These are phyloP conservation scores for Cytospora leucostoma DNA, from an alignment of 2,329 filamentous ascomycete genomes.

Conservation along the genomic window DNA sequence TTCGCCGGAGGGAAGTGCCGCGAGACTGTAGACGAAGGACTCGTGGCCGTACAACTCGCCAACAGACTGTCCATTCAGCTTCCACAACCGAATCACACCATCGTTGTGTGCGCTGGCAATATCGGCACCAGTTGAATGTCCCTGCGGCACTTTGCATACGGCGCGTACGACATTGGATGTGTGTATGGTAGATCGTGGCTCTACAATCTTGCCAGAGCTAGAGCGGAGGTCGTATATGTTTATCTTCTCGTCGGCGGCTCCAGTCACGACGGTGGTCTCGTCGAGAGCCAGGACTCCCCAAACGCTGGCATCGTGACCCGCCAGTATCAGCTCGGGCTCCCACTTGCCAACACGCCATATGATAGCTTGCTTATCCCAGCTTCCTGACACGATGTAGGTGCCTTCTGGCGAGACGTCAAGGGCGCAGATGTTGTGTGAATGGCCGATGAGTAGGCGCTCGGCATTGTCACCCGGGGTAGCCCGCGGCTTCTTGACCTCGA, in stretches of 20 bases:
- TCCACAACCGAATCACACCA: slow-evolving; percentile 85
- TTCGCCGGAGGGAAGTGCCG: slow-evolving; percentile 77
- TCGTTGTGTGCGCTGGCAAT: slow-evolving; percentile 96
- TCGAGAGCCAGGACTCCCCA: slow-evolving; percentile 91
- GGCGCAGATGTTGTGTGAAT: slow-evolving; percentile 84
- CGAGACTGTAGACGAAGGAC: slow-evolving; percentile 89
- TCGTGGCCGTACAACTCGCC: slow-evolving; percentile 84
- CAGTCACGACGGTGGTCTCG: slow-evolving; percentile 80
- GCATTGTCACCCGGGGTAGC: slow-evolving; percentile 72
- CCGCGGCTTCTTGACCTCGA: slow-evolving; percentile 79
- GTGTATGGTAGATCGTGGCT: slow-evolving; percentile 56
- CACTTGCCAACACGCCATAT: slow-evolving; percentile 86
- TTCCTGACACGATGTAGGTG: slow-evolving; percentile 80
- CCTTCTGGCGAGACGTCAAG: slow-evolving; percentile 76
- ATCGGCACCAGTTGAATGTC: slow-evolving; percentile 80
- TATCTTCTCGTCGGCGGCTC: slow-evolving; percentile 86
- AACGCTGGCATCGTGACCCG: slow-evolving; percentile 78
- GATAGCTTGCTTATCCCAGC: slow-evolving; percentile 88
- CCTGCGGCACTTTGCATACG: slow-evolving; percentile 75
- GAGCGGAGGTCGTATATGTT: slow-evolving; percentile 76
- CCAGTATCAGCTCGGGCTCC: slow-evolving; percentile 72
- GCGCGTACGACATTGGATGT: slow-evolving; percentile 85
- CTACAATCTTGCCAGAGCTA: slow-evolving; percentile 55
- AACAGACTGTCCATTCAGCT: slow-evolving; percentile 72
- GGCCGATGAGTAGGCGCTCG: slow-evolving; percentile 82